Percentiles rank a stretch among this genome's conserved stretches.
These are phyloP conservation scores for Pseudomonodictys pantanalensis DNA, from an alignment of 495 filamentous ascomycete genomes.

Conservation along the genomic window DNA sequence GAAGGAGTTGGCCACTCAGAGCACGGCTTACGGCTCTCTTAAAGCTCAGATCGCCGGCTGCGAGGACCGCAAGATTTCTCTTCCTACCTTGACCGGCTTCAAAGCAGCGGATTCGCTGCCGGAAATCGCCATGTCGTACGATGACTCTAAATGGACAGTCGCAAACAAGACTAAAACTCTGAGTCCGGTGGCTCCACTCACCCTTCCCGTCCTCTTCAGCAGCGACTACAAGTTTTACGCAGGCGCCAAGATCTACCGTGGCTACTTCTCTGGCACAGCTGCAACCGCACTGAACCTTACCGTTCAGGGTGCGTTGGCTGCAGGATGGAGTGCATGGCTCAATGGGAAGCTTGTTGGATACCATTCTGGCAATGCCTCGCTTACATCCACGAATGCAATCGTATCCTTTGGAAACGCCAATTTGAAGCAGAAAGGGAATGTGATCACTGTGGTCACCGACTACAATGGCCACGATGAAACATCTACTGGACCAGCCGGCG, in stretches of 20 bases:
- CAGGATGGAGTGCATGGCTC: slow-evolving; percentile 29
- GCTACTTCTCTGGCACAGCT: slow-evolving; percentile 9
- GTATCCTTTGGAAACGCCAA: slow-evolving; percentile 3
- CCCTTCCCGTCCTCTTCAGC: slow-evolving; percentile 25
- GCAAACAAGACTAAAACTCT: slow-evolving; percentile 23
- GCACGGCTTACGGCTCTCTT: slow-evolving; percentile 23
- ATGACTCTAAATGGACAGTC: slow-evolving; percentile 22
- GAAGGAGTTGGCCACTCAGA: background rate
- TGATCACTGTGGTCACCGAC: slow-evolving; percentile 21
- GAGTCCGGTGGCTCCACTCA: slow-evolving; percentile 15
- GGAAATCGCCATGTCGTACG: slow-evolving; percentile 13
- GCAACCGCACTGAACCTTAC: slow-evolving; percentile 18
- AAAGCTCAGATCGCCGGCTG: slow-evolving; percentile 8
- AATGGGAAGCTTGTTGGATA: slow-evolving; percentile 21
- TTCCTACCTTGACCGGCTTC: slow-evolving; percentile 11
- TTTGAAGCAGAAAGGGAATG: slow-evolving; percentile 10
- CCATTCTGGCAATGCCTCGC: slow-evolving; percentile 21
- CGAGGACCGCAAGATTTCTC: background rate
- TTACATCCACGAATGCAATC: slow-evolving; percentile 4
- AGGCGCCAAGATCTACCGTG: slow-evolving; percentile 25
- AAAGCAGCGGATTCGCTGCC: slow-evolving; percentile 20
- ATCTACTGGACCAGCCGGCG: slow-evolving; percentile 6
- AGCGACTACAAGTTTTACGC: slow-evolving; percentile 27
- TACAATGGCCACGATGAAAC: slow-evolving; percentile 30
- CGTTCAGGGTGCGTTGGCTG: slow-evolving; percentile 21